A percentile compares a stretch with the other conserved stretches of the same genome.
These are phyloP conservation scores for Meyerozyma sp. DNA, from an alignment of 1,139 yeast genomes.

Conservation along the genomic window DNA sequence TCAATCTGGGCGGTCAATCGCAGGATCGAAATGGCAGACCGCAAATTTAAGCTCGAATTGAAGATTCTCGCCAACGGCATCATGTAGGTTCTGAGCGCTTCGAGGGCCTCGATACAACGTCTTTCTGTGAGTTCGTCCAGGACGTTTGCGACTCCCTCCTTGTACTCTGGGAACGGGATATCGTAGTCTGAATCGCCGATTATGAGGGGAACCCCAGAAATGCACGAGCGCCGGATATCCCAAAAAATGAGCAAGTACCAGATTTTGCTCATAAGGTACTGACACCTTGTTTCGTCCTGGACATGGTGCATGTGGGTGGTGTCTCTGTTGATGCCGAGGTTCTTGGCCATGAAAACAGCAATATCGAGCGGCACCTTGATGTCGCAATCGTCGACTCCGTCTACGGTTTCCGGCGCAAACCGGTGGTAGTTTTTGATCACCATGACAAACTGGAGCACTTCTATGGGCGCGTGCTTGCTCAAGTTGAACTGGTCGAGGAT, in stretches of 20 bases:
- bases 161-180: neutral
- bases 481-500: neutral
- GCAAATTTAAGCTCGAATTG: neutral
- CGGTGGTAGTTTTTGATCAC: neutral
- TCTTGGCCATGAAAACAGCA: neutral
- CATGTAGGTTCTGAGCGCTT: neutral
- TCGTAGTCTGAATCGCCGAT: neutral
- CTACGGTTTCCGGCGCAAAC: neutral
- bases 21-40: neutral
- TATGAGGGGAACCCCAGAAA: neutral
- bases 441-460: neutral
- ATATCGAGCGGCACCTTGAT: neutral
- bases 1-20: neutral
- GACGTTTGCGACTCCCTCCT: neutral
- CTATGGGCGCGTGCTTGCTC: neutral
- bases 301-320: neutral
- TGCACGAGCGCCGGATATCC: neutral
- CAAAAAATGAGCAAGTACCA: neutral
- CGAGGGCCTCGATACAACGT: neutral
- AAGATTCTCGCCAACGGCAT: neutral
- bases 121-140: neutral
- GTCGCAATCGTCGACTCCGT: neutral
- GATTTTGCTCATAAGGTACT: neutral
- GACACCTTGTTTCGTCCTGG: neutral
- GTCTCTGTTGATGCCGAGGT: neutral